Percentiles rank a stretch among this genome's conserved stretches.
These are phyloP conservation scores for Hibiscus tridactylites DNA, from an alignment of 345 rosid species.

Conservation along the genomic window DNA sequence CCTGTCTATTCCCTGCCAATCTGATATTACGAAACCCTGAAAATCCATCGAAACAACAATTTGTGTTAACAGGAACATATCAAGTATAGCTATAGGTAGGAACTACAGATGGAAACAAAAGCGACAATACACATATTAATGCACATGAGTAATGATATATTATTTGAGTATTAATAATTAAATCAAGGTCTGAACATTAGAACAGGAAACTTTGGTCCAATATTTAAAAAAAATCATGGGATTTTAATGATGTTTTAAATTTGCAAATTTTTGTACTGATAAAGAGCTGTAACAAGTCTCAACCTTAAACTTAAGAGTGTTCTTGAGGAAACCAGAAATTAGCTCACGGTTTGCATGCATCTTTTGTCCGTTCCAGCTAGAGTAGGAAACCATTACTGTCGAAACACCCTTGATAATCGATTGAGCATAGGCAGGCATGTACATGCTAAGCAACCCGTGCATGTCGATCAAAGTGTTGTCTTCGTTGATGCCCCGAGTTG, in stretches of 20 bases:
- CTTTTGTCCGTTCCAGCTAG: slow-evolving; percentile 93
- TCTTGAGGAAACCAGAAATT: slow-evolving; percentile 75
- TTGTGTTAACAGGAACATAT: slow-evolving; percentile 9
- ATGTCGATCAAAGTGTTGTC: slow-evolving; percentile 62
- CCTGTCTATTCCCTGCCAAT: slow-evolving; percentile 90
- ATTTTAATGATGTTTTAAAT: background rate
- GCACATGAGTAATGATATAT: slow-evolving; percentile 2
- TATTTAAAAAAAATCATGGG: background rate
- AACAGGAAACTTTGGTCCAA: background rate
- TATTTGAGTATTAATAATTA: background rate
- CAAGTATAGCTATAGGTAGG: background rate
- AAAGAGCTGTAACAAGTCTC: background rate
- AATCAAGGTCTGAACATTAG: background rate
- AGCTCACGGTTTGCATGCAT: slow-evolving; percentile 80
- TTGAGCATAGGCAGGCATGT: slow-evolving; percentile 77
- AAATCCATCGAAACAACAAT: slow-evolving; percentile 17
- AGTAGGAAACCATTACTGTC: slow-evolving; percentile 87
- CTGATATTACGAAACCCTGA: slow-evolving; percentile 94
- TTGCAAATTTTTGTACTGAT: background rate
- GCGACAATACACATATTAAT: background rate
- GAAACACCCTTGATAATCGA: slow-evolving; percentile 81
- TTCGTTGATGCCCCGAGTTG: slow-evolving; percentile 76
- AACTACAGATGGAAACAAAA: background rate
- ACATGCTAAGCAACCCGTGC: slow-evolving; percentile 63
- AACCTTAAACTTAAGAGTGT: slow-evolving; percentile 73